Evolutionary conservation across 2,329 filamentous ascomycete genomes (phyloP).

Genomic region (Fusarium sp.): DNA sequence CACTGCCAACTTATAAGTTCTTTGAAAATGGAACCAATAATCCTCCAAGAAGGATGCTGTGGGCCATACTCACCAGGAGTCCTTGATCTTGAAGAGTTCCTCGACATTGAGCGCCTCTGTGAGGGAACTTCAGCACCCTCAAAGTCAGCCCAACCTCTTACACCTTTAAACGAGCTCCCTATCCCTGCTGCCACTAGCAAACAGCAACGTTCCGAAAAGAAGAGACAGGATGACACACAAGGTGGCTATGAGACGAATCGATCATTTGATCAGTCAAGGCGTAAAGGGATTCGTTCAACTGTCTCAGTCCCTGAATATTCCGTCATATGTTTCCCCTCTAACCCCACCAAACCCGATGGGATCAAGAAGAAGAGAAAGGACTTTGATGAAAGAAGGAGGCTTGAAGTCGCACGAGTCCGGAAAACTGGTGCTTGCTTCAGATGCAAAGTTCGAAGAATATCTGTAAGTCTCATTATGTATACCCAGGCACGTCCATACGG

Average conservation of each 20-base stretch:
- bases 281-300: conserved; percentile 7
- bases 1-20: neutral
- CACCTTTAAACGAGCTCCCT: conserved; percentile 15
- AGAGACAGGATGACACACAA: neutral
- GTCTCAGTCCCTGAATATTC: conserved; percentile 32
- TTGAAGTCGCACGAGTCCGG: conserved; percentile 42
- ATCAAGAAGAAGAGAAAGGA: conserved; percentile 43
- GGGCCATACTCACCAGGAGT: neutral
- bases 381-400: conserved; percentile 39
- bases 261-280: neutral
- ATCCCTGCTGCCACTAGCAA: conserved; percentile 13
- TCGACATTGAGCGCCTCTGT: conserved; percentile 39
- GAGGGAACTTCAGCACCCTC: conserved; percentile 20
- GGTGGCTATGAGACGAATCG: neutral
- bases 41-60: neutral
- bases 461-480: conserved; percentile 31
- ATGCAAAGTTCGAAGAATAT: conserved; percentile 42
- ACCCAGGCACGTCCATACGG: neutral
- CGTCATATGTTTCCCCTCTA: conserved; percentile 43
- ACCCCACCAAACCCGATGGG: conserved; percentile 39
- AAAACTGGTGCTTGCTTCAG: conserved; percentile 42
- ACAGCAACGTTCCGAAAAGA: neutral
- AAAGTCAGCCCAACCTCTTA: conserved; percentile 12
- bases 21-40: neutral
- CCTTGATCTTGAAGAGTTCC: conserved; percentile 37